Percentiles rank a stretch among this genome's conserved stretches.
Evolutionary conservation across 2,329 filamentous ascomycete species (phyloP).

Genomic region (Phaeosphaeria sp.): DNA sequence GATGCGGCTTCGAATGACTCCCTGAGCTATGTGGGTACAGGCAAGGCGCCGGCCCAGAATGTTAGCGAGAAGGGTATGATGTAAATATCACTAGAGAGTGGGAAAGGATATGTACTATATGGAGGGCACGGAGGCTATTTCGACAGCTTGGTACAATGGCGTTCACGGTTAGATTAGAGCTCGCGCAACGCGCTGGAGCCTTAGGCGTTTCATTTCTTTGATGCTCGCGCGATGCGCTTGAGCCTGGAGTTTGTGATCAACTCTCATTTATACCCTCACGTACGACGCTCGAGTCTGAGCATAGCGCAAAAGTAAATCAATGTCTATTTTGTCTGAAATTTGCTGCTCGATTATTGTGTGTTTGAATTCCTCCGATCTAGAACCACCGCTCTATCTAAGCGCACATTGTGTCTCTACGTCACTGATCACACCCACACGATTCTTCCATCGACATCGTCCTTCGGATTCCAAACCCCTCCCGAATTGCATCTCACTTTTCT

Average conservation of each 20-base stretch:
- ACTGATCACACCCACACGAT: too few species aligned
- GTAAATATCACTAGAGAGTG: slow-evolving; percentile 5
- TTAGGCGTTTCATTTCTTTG: slow-evolving; percentile 8
- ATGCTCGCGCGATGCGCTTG: slow-evolving; percentile 18
- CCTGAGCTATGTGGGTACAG: slow-evolving; percentile 15
- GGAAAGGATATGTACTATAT: not conserved
- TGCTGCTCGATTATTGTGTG: too few species aligned
- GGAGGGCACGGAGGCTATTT: not conserved
- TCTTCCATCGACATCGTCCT: too few species aligned
- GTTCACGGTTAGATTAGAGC: slow-evolving; percentile 5
- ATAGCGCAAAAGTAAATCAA: not conserved
- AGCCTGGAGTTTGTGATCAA: not conserved
- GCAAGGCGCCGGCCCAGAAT: slow-evolving; percentile 23
- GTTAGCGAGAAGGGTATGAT: slow-evolving; percentile 22
- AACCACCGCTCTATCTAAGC: too few species aligned
- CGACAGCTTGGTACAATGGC: not conserved
- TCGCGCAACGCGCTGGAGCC: slow-evolving; percentile 22
- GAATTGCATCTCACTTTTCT: too few species aligned
- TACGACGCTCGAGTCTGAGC: not conserved
- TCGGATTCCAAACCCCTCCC: not conserved
- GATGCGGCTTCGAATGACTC: slow-evolving; percentile 13
- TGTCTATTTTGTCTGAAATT: not conserved
- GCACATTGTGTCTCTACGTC: too few species aligned
- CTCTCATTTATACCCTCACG: not conserved
- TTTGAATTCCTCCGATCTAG: too few species aligned